phyloP scores from a whole-genome alignment of 495 filamentous ascomycete genomes.

The Penicillium roqueforti region DNA sequence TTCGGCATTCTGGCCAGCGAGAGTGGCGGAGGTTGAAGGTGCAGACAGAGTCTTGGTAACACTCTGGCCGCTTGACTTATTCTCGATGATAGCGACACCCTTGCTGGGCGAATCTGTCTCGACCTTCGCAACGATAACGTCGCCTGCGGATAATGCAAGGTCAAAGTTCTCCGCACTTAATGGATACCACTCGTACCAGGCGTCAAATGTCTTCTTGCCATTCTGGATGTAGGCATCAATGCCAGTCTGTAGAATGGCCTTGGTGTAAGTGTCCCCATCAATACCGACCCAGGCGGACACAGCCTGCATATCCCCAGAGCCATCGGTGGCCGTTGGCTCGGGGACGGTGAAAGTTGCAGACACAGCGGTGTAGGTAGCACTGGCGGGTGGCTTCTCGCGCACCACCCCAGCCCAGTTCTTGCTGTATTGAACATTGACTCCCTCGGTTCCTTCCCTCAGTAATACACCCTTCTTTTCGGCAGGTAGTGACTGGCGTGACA shows the following conservation, averaged over 20 bases:
- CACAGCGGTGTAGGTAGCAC: slow-evolving; percentile 48
- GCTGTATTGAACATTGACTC: slow-evolving; percentile 42
- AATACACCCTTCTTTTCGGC: slow-evolving; percentile 16
- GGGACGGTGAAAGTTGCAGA: slow-evolving; percentile 55
- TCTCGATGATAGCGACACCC: slow-evolving; percentile 55
- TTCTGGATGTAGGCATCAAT: slow-evolving; percentile 51
- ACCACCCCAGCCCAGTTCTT: slow-evolving; percentile 61
- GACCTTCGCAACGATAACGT: slow-evolving; percentile 54
- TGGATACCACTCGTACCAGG: slow-evolving; percentile 67
- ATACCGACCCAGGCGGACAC: slow-evolving; percentile 63
- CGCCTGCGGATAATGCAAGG: slow-evolving; percentile 50
- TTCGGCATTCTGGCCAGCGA: slow-evolving; percentile 51
- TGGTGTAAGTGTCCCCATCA: slow-evolving; percentile 54
- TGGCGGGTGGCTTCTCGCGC: slow-evolving; percentile 38
- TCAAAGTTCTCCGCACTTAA: slow-evolving; percentile 53
- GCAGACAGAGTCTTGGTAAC: slow-evolving; percentile 50
- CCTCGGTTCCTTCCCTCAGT: slow-evolving; percentile 13
- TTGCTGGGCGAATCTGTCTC: slow-evolving; percentile 41
- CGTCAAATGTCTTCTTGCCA: slow-evolving; percentile 40
- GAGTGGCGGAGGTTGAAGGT: slow-evolving; percentile 29
- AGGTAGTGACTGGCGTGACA: slow-evolving; percentile 26
- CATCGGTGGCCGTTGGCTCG: slow-evolving; percentile 39
- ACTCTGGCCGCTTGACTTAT: slow-evolving; percentile 49
- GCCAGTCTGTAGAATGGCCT: slow-evolving; percentile 58
- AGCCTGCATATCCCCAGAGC: slow-evolving; percentile 35